Evolutionary conservation across 495 filamentous ascomycete genomes (phyloP).

Genomic region (Penicillium flavigenum): DNA sequence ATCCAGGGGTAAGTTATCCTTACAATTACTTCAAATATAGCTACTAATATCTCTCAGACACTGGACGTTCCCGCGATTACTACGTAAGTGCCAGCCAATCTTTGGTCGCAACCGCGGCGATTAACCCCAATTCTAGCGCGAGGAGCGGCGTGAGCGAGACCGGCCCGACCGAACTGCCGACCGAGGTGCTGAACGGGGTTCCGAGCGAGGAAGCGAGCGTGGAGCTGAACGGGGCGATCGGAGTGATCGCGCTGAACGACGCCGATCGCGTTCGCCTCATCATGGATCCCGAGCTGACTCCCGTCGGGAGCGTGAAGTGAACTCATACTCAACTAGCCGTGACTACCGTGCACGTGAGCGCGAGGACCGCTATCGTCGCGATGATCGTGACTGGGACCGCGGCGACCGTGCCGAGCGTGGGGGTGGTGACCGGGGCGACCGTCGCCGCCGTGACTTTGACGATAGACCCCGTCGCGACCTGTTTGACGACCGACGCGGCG

Average conservation of each 20-base stretch:
- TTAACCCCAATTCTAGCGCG: slow-evolving; percentile 44
- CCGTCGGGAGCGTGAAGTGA: slow-evolving; percentile 68
- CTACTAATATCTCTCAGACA: slow-evolving; percentile 46
- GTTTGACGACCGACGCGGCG: slow-evolving; percentile 31
- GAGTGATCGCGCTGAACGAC: slow-evolving; percentile 58
- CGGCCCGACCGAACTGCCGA: slow-evolving; percentile 32
- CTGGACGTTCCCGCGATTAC: slow-evolving; percentile 72
- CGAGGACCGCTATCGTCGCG: slow-evolving; percentile 71
- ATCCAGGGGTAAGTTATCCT: slow-evolving; percentile 62
- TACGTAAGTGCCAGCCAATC: slow-evolving; percentile 52
- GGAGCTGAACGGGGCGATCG: slow-evolving; percentile 36
- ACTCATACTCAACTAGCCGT: slow-evolving; percentile 86
- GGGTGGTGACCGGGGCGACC: slow-evolving; percentile 39
- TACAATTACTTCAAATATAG: neutral
- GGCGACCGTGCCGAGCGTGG: slow-evolving; percentile 47
- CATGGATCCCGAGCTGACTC: slow-evolving; percentile 55
- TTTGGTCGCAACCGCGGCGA: slow-evolving; percentile 27
- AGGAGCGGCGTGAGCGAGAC: slow-evolving; percentile 53
- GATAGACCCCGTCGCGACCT: slow-evolving; percentile 32
- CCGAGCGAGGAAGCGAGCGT: slow-evolving; percentile 4
- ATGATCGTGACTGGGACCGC: slow-evolving; percentile 55
- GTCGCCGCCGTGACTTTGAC: slow-evolving; percentile 32
- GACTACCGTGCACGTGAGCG: slow-evolving; percentile 89
- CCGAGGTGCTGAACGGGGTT: slow-evolving; percentile 23
- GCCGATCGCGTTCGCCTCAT: slow-evolving; percentile 75